Evolutionary conservation across 345 rosid species (phyloP), one percentile per base, ranked within the genome.

Genomic region (Salix dunnii): DNA sequence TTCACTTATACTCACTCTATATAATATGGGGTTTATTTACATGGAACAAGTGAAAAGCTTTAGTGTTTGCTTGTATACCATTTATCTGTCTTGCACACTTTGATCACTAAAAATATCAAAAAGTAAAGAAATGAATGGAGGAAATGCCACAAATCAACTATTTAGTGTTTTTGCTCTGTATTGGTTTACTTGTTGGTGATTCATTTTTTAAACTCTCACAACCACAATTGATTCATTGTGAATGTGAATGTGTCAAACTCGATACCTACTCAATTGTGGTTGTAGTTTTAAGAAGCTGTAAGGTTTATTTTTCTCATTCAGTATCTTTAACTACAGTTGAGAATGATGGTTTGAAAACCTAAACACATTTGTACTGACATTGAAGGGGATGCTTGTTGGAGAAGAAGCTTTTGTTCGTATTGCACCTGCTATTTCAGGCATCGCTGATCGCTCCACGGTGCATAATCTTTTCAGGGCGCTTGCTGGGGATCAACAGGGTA

Each of bases 361-460:
- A 23, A 43, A 27, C 30, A 7, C 23, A 63, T 80, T 70, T 60
- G 78, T 81, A 27, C 46, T 78, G 67, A 66, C 74, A 70, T 77
- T 87, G 76, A 81, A 96, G 98, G 91, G 88, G 58, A 90, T 91
- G 67, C 83, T 84, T 74, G 92, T 96, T 17, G 82, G 89, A 72
- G 91, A 91, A 86, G 93, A 86, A 74, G 96, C 99, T 67, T 96
- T 96, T 88, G 79, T 85, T 74, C 96, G 97, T 72, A 91, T 96
- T 72, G 88, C 97, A 84, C 92, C 99, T 71, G 93, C 98, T 58
- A 27, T 96, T 77, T 84, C 97, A 61, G 99, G 97, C 72, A 86
- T 93, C 73, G 98, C 99, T 81, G 98, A 96, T 87, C 89, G 81
- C 75, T 84, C 87, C 49, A 96, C 98, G 76, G 98, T 85, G 64